A percentile compares a stretch with the other conserved stretches of the same genome.
These are phyloP conservation scores for Lasiosphaeria miniovina DNA, from an alignment of 495 filamentous ascomycete species.

Conservation along the genomic window DNA sequence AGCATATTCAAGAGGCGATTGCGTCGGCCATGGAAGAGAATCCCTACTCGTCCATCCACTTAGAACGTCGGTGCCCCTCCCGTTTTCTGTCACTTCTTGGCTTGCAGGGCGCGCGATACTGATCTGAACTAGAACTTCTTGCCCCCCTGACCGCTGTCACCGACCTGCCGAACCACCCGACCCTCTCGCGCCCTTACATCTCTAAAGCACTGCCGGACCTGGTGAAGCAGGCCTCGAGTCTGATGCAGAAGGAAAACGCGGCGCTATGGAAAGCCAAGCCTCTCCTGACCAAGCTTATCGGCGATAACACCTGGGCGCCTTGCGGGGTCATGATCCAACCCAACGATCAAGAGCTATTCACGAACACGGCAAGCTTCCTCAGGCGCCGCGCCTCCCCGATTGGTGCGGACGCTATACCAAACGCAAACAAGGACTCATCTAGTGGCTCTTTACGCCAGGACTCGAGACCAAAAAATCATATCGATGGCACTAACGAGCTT, in stretches of 20 bases:
- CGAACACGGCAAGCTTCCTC: conserved; percentile 33
- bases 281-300: conserved; percentile 70
- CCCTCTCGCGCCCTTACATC: conserved; percentile 75
- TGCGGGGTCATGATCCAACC: conserved; percentile 60
- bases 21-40: conserved; percentile 71
- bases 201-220: conserved; percentile 80
- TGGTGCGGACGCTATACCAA: conserved; percentile 4
- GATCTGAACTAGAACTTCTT: conserved; percentile 62
- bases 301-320: conserved; percentile 77
- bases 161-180: conserved; percentile 80
- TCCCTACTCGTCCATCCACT: conserved; percentile 73
- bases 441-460: neutral
- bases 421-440: neutral
- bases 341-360: conserved; percentile 52
- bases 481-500: neutral
- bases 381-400: conserved; percentile 12
- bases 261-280: conserved; percentile 75
- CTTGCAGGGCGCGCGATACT: conserved; percentile 2
- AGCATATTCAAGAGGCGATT: conserved; percentile 58
- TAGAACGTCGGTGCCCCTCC: conserved; percentile 65
- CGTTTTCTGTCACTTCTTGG: neutral
- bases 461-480: neutral
- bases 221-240: conserved; percentile 60
- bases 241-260: conserved; percentile 73
- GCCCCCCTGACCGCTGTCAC: conserved; percentile 83